Evolutionary conservation across 202 grass and related monocot species (phyloP).

Genomic region (Saccharum hybrid): DNA sequence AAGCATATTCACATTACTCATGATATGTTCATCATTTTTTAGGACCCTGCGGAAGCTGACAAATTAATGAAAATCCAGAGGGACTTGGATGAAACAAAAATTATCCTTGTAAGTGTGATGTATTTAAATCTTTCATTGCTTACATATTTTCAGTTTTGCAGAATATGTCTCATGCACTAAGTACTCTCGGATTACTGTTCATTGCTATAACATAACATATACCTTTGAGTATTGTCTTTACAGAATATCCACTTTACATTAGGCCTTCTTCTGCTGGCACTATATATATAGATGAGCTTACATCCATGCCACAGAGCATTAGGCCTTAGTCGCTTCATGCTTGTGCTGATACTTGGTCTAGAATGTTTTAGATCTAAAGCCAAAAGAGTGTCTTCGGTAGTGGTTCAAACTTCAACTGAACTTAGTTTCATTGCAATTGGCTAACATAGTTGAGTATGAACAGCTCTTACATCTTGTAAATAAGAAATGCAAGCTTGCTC

Average conservation of each 20-base stretch:
- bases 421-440: neutral
- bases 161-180: neutral
- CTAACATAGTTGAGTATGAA: neutral
- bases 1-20: constrained; percentile 12
- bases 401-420: neutral
- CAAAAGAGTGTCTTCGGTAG: neutral
- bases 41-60: constrained; percentile 87
- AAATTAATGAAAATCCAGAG: constrained; percentile 94
- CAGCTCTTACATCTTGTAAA: neutral
- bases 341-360: neutral
- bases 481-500: neutral
- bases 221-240: neutral
- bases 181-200: neutral
- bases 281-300: neutral
- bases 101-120: constrained; percentile 75
- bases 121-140: neutral
- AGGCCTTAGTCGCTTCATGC: neutral
- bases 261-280: neutral
- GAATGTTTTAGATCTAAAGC: neutral
- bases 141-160: neutral
- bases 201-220: neutral
- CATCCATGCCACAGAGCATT: neutral
- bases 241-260: neutral
- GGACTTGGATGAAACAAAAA: constrained; percentile 95
- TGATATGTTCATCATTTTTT: constrained; percentile 36